Conservation (phyloP, 176 grass and related monocot species). For the Carex cristatella region DNA sequence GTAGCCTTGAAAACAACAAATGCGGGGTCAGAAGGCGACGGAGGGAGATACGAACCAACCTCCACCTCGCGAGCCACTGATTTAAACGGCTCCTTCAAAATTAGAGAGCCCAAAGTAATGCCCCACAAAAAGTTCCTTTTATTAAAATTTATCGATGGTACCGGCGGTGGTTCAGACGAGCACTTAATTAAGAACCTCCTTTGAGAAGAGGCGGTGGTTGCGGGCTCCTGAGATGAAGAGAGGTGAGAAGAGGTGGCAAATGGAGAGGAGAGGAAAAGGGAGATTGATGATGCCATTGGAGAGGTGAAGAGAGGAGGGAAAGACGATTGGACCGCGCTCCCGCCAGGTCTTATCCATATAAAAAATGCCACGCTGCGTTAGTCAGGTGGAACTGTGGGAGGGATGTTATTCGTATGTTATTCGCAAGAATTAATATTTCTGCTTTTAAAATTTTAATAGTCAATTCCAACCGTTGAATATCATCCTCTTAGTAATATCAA, state of each 20-base stretch:
- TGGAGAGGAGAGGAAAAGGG: conserved; percentile 28
- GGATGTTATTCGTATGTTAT: too few species aligned
- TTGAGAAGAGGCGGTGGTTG: neutral
- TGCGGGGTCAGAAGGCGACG: conserved; percentile 42
- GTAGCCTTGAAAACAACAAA: conserved; percentile 85
- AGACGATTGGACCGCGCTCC: conserved; percentile 28
- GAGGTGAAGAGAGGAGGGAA: neutral
- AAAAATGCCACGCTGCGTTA: conserved; percentile 24
- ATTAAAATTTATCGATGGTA: conserved; percentile 12
- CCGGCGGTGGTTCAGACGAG: neutral
- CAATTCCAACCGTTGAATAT: too few species aligned
- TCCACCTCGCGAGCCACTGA: conserved; percentile 55
- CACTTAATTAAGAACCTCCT: neutral
- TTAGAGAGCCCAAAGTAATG: conserved; percentile 33
- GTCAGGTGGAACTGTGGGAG: too few species aligned
- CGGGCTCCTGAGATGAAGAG: neutral
- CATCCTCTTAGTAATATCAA: too few species aligned
- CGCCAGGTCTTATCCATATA: conserved; percentile 49
- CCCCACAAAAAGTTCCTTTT: conserved; percentile 63
- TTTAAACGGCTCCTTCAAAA: conserved; percentile 28
- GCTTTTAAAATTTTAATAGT: too few species aligned
- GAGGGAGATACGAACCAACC: conserved; percentile 73
- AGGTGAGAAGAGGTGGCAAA: conserved; percentile 18
- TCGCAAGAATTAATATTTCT: too few species aligned
- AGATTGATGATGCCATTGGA: conserved; percentile 43